Base-by-base conservation (phyloP, 306 rosid species). In the Prunus mira region DNA sequence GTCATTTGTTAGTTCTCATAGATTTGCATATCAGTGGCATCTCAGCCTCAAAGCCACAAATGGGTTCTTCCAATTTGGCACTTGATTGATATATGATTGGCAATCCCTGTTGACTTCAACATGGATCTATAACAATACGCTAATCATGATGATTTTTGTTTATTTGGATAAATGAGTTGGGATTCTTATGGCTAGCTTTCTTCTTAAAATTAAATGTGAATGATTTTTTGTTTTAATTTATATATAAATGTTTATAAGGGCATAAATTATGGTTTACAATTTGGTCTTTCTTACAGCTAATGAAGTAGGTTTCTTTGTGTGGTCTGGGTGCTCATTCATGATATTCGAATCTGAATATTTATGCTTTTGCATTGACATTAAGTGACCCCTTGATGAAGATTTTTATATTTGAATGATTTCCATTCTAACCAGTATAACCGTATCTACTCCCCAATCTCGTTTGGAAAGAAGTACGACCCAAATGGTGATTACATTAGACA, bases 391-490 rank as follows among this genome's bases (percentile, higher is more conserved):
- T n/a, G n/a, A 41, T 56, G 22, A 17, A 20, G 19, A 22, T 70
- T 25, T 71, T 83, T 12, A 12, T 69, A 22, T 74, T 13, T 27
- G 57, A 72, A 72, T 78, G 45, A 32, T 67, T 73, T 79, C 55
- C 58, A 58, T 73, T 62, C 24, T 82, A 73, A 76, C 65, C 95
- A 94, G 98, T 92, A 90, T 82, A 85, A 92, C 72, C 96, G 98
- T 20, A 86, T 90, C 83, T 94, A 94, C 82, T 94, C 96, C 10
- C 97, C 96, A 18, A 79, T 82, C 76, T 85, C 98, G 19, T 94
- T 94, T 68, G 98, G 98, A 19, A 94, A 94, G 89, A 94, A 94
- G 87, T 90, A 89, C 74, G 98, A 94, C 74, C 91, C 96, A n/a
- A 84, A 86, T 73, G 98, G 97, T 9, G 89, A 94, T 60, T 94